Conservation (phyloP, 768 basidiomycete species). For the Ephemerocybe angulata region DNA sequence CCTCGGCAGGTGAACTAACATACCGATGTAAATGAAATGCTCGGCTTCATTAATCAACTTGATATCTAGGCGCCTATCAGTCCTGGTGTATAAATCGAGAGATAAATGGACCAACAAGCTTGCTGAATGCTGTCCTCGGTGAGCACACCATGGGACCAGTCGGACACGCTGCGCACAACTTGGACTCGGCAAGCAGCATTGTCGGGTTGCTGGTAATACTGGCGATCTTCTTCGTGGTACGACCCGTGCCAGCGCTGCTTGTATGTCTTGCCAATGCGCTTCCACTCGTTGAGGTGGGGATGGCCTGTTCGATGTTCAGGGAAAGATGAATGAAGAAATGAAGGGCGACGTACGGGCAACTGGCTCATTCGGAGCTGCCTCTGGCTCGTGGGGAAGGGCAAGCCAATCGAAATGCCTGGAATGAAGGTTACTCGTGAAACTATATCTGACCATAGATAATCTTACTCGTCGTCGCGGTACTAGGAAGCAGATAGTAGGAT, state of each 20-base stretch:
- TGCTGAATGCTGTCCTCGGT: conserved; percentile 91
- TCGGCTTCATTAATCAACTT: conserved; percentile 79
- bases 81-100: neutral
- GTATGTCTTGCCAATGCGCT: conserved; percentile 53
- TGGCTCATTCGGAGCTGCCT: conserved; percentile 60
- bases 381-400: conserved; percentile 72
- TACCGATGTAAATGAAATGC: conserved; percentile 92
- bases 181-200: conserved; percentile 67
- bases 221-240: conserved; percentile 35
- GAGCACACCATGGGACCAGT: conserved; percentile 93
- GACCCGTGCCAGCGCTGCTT: conserved; percentile 60
- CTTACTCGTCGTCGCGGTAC: conserved; percentile 50
- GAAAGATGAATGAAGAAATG: neutral
- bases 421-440: conserved; percentile 33
- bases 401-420: conserved; percentile 49
- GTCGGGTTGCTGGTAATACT: conserved; percentile 37
- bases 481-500: conserved; percentile 14
- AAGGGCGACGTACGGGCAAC: conserved; percentile 44
- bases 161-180: conserved; percentile 79
- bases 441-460: conserved; percentile 10
- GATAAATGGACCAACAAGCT: conserved; percentile 61
- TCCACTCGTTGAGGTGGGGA: conserved; percentile 65
- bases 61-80: conserved; percentile 44
- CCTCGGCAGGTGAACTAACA: conserved; percentile 19
- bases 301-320: conserved; percentile 38